Evolutionary conservation across 768 basidiomycete species (phyloP).

Genomic region (Psilocybe azurescens): DNA sequence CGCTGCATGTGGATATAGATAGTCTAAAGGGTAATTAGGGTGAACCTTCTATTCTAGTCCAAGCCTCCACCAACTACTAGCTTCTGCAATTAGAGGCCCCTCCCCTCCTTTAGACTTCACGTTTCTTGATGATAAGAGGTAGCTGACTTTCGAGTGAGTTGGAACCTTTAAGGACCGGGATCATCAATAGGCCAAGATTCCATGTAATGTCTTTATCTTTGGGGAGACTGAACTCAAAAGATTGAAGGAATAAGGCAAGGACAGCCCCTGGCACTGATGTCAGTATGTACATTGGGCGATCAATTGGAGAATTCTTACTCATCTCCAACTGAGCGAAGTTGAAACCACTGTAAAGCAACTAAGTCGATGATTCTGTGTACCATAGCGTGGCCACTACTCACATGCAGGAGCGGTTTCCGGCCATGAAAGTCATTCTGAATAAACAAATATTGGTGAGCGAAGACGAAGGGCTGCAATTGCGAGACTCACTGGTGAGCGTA

Average conservation of each 20-base stretch:
- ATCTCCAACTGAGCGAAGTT: not conserved
- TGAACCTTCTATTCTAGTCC: no score
- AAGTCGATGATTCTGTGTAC: no score
- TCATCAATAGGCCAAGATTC: constrained; percentile 12
- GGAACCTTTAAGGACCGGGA: constrained; percentile 6
- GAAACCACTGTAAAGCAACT: not conserved
- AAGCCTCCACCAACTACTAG: no score
- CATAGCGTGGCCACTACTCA: not conserved
- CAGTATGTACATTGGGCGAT: not conserved
- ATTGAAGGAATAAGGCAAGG: constrained; percentile 14
- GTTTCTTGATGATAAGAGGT: constrained; percentile 7
- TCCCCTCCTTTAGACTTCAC: not conserved
- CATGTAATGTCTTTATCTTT: constrained; percentile 15
- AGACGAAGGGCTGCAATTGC: not conserved
- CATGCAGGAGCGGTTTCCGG: constrained; percentile 20
- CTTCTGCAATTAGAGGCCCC: no score
- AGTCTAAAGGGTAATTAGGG: no score
- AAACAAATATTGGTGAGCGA: not conserved
- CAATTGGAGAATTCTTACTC: not conserved
- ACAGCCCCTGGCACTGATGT: constrained; percentile 5
- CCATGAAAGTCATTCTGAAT: constrained; percentile 19
- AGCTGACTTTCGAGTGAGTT: constrained; percentile 8
- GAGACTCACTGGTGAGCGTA: constrained; percentile 19
- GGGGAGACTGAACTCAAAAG: constrained; percentile 11
- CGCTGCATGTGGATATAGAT: no score